A percentile compares a stretch with the other conserved stretches of the same genome.
These are phyloP conservation scores for Salix udensis DNA, from an alignment of 345 rosid genomes.

Conservation along the genomic window DNA sequence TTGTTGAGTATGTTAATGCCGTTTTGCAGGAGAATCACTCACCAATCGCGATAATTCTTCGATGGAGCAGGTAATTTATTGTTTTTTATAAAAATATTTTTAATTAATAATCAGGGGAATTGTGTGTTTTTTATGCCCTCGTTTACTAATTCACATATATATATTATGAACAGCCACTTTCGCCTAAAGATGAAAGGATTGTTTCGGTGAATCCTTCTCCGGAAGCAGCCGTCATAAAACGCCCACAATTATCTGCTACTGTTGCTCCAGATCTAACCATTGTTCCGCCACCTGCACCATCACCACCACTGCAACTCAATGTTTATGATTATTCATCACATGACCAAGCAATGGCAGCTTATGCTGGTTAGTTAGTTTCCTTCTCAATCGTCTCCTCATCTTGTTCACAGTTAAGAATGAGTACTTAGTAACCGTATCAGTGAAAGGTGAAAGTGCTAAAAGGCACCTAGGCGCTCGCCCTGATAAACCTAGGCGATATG, in stretches of 20 bases:
- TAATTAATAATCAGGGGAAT: not conserved
- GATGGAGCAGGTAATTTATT: not conserved
- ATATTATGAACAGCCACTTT: slow-evolving; percentile 41
- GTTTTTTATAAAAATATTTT: not conserved
- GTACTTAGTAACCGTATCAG: not conserved
- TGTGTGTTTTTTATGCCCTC: not conserved
- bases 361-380: slow-evolving; percentile 32
- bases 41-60: not conserved
- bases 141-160: not conserved
- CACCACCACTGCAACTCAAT: slow-evolving; percentile 13
- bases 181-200: slow-evolving; percentile 49
- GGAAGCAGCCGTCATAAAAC: slow-evolving; percentile 39
- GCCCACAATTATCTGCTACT: slow-evolving; percentile 26
- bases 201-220: slow-evolving; percentile 49
- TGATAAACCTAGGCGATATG: too few relatives aligned
- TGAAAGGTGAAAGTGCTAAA: too few relatives aligned
- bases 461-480: too few relatives aligned
- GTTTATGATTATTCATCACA: slow-evolving; percentile 20
- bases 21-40: not conserved
- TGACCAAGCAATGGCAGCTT: slow-evolving; percentile 32
- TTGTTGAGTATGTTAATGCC: not conserved
- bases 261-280: slow-evolving; percentile 28
- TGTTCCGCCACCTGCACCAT: slow-evolving; percentile 11
- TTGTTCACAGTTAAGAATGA: not conserved
- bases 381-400: not conserved